These are phyloP conservation scores for Parasitella parasitica DNA, from an alignment of 371 early-diverging fungal genomes.

Conservation along the genomic window DNA sequence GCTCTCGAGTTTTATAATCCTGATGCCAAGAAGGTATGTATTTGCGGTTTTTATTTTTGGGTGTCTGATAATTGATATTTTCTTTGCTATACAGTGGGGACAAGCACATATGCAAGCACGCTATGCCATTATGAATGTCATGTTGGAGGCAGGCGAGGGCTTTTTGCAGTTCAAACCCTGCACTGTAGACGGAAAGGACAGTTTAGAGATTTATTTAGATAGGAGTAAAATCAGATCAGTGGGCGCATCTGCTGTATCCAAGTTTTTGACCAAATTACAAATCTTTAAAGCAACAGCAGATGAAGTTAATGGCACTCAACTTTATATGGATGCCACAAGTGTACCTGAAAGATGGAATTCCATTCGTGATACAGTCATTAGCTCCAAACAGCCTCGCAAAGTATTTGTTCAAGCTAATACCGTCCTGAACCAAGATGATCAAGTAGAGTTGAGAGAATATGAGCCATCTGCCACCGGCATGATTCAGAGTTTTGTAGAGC, in stretches of 20 bases:
- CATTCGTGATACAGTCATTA: slow-evolving; percentile 54
- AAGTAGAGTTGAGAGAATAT: slow-evolving; percentile 56
- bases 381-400: slow-evolving; percentile 58
- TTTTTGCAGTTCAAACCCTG: slow-evolving; percentile 34
- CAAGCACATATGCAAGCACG: slow-evolving; percentile 70
- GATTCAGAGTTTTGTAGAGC: slow-evolving; percentile 59
- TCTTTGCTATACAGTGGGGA: slow-evolving; percentile 34
- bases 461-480: slow-evolving; percentile 55
- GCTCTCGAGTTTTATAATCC: slow-evolving; percentile 58
- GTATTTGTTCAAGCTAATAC: slow-evolving; percentile 60
- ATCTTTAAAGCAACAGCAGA: slow-evolving; percentile 63
- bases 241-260: slow-evolving; percentile 54
- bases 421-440: slow-evolving; percentile 28
- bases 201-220: slow-evolving; percentile 49
- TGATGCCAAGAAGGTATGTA: slow-evolving; percentile 39
- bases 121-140: slow-evolving; percentile 56
- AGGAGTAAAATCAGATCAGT: slow-evolving; percentile 49
- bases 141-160: slow-evolving; percentile 52
- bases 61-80: not conserved
- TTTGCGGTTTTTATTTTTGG: too few species aligned
- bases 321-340: slow-evolving; percentile 50
- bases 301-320: slow-evolving; percentile 41
- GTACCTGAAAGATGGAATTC: slow-evolving; percentile 55
- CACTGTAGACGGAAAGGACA: slow-evolving; percentile 28
- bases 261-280: slow-evolving; percentile 56